Conservation (phyloP, 768 basidiomycete genomes). For the Nidularia sp. region DNA sequence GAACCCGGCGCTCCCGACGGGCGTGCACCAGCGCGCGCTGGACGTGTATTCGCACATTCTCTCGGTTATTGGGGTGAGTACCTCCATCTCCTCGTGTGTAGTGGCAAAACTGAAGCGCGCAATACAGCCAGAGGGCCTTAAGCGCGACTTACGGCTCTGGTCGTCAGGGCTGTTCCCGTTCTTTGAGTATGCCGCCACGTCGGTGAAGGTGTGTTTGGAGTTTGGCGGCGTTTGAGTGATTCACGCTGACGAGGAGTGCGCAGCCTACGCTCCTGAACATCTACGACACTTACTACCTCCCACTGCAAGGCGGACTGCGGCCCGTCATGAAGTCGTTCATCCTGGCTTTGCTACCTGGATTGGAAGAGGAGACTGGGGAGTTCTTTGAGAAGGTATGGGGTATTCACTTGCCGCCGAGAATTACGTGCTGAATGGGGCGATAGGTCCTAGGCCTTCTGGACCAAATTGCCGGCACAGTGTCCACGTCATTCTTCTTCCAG, state of each 20-base stretch:
- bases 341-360: slow-evolving; percentile 86
- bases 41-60: slow-evolving; percentile 95
- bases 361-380: slow-evolving; percentile 97
- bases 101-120: slow-evolving; percentile 1
- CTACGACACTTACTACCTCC: slow-evolving; percentile 91
- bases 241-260: not conserved
- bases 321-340: slow-evolving; percentile 95
- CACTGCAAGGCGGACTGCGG: slow-evolving; percentile 74
- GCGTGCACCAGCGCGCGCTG: slow-evolving; percentile 93
- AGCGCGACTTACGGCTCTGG: slow-evolving; percentile 87
- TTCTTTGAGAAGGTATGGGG: slow-evolving; percentile 82
- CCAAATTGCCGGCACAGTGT: slow-evolving; percentile 77
- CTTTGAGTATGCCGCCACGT: slow-evolving; percentile 99
- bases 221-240: not conserved
- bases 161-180: slow-evolving; percentile 96
- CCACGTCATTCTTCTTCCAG: slow-evolving; percentile 89
- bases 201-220: slow-evolving; percentile 67
- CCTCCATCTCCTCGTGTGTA: not conserved
- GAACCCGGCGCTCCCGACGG: slow-evolving; percentile 95
- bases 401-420: slow-evolving; percentile 5
- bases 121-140: slow-evolving; percentile 79
- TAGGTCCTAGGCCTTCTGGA: slow-evolving; percentile 81
- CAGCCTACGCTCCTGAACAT: slow-evolving; percentile 85
- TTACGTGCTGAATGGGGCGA: not conserved
- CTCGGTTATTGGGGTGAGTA: slow-evolving; percentile 80